Conservation (phyloP, 345 rosid species). For the Eucalyptus curtisii region DNA sequence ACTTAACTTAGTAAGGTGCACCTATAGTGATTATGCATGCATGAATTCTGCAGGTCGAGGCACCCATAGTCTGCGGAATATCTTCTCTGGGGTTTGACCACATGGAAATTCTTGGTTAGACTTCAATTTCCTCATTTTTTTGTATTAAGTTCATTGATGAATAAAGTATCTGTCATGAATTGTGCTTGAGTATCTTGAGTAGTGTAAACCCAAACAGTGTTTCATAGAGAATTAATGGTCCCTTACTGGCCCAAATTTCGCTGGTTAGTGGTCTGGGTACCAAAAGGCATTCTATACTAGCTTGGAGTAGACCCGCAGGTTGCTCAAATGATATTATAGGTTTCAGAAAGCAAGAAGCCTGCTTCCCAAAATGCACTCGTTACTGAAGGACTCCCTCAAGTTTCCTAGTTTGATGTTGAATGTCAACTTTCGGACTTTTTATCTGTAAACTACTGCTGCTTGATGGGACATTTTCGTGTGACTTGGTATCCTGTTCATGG, state of each 20-base stretch:
- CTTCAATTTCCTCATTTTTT: conserved; percentile 1
- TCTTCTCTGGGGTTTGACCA: conserved; percentile 96
- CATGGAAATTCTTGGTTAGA: conserved; percentile 99
- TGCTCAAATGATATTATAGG: not conserved
- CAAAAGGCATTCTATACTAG: not conserved
- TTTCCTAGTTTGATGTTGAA: not conserved
- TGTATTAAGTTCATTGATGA: not conserved
- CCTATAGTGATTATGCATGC: not conserved
- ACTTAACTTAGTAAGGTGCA: not conserved
- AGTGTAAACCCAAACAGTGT: not conserved
- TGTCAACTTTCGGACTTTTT: not conserved
- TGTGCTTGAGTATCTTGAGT: not conserved
- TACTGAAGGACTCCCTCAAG: not conserved
- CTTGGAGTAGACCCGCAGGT: not conserved
- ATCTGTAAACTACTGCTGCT: not conserved
- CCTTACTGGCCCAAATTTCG: not conserved
- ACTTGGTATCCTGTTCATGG: not conserved
- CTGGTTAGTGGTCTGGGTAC: not conserved
- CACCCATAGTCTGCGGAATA: conserved; percentile 81
- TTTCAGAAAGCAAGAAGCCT: not conserved
- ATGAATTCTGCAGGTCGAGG: conserved; percentile 41
- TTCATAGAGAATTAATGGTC: not conserved
- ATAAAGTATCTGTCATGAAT: not conserved
- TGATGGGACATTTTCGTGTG: not conserved
- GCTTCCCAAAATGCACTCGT: not conserved